A percentile compares a stretch with the other conserved stretches of the same genome.
Evolutionary conservation across 2,329 filamentous ascomycete species (phyloP).

Genomic region (Colletotrichum lindemuthianum): DNA sequence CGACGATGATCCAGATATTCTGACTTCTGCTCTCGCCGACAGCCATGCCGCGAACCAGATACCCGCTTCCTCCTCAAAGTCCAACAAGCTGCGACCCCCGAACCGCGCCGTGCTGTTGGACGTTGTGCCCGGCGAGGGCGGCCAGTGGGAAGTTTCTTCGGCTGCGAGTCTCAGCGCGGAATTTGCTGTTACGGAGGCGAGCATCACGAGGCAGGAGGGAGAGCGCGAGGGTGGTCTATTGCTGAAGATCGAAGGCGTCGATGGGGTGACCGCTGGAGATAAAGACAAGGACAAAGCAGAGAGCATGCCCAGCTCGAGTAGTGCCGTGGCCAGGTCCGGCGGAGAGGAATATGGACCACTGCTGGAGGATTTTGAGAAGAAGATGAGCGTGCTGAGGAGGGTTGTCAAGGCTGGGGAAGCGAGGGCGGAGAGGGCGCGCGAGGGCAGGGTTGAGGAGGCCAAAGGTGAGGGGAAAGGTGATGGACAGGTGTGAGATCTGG

Average conservation of each 20-base stretch:
- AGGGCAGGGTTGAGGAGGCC: not conserved
- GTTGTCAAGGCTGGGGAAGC: constrained; percentile 62
- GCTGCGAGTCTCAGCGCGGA: constrained; percentile 78
- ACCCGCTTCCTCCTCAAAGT: constrained; percentile 25
- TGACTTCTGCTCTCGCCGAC: constrained; percentile 71
- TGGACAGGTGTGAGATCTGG: constrained; percentile 35
- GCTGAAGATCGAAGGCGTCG: constrained; percentile 69
- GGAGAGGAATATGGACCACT: constrained; percentile 62
- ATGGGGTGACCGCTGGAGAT: constrained; percentile 38
- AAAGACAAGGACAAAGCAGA: constrained; percentile 20
- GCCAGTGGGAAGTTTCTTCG: constrained; percentile 67
- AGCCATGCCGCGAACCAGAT: constrained; percentile 40
- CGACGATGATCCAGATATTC: constrained; percentile 85
- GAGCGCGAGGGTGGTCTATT: constrained; percentile 55
- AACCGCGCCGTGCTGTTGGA: constrained; percentile 61
- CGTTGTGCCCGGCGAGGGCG: constrained; percentile 53
- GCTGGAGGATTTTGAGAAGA: constrained; percentile 66
- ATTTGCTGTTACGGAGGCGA: constrained; percentile 70
- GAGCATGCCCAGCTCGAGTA: constrained; percentile 40
- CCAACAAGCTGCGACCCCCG: constrained; percentile 18
- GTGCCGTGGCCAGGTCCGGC: constrained; percentile 42
- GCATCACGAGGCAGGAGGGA: constrained; percentile 55
- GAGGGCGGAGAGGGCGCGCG: constrained; percentile 24
- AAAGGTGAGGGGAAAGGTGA: constrained; percentile 34
- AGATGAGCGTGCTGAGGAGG: constrained; percentile 64